Conservation (phyloP, 148 eudicot species). For the Dianthus caryophyllus region DNA sequence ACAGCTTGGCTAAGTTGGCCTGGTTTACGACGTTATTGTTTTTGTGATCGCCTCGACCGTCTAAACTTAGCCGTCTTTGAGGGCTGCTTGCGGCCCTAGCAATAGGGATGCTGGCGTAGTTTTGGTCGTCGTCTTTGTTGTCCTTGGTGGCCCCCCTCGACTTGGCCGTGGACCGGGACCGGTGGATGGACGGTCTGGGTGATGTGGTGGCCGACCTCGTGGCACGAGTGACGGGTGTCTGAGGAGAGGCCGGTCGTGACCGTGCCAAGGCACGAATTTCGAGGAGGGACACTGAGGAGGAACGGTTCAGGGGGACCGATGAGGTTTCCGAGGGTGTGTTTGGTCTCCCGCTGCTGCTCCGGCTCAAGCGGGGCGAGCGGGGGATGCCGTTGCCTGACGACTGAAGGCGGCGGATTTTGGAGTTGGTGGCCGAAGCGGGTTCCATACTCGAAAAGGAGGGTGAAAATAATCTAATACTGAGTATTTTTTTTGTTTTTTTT, state of each 20-base stretch:
- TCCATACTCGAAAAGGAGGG: slow-evolving; percentile 23
- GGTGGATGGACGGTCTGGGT: slow-evolving; percentile 34
- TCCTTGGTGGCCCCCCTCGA: slow-evolving; percentile 18
- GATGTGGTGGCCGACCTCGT: slow-evolving; percentile 32
- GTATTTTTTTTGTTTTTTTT: too few relatives aligned
- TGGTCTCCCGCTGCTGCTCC: slow-evolving; percentile 32
- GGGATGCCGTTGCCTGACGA: slow-evolving; percentile 27
- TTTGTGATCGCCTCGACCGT: slow-evolving; percentile 3
- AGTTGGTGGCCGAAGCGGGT: slow-evolving; percentile 13
- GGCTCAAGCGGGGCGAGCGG: slow-evolving; percentile 36
- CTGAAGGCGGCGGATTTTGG: slow-evolving; percentile 25
- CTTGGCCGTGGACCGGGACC: slow-evolving; percentile 26
- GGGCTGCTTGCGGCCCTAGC: slow-evolving; percentile 17
- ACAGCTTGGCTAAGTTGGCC: slow-evolving; percentile 16
- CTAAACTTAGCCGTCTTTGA: slow-evolving; percentile 25
- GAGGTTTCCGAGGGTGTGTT: slow-evolving; percentile 9
- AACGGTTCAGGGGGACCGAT: slow-evolving; percentile 9
- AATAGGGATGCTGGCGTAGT: slow-evolving; percentile 20
- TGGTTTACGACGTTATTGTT: slow-evolving; percentile 9
- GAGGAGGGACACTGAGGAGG: slow-evolving; percentile 22
- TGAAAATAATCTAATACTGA: slow-evolving; percentile 1
- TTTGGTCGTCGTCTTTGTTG: slow-evolving; percentile 17
- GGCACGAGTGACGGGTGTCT: slow-evolving; percentile 6
- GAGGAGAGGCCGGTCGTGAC: slow-evolving; percentile 24
- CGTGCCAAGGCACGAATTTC: slow-evolving; percentile 14